Evolutionary conservation across 2,329 filamentous ascomycete genomes (phyloP).

Genomic region (Exophiala calicioides): DNA sequence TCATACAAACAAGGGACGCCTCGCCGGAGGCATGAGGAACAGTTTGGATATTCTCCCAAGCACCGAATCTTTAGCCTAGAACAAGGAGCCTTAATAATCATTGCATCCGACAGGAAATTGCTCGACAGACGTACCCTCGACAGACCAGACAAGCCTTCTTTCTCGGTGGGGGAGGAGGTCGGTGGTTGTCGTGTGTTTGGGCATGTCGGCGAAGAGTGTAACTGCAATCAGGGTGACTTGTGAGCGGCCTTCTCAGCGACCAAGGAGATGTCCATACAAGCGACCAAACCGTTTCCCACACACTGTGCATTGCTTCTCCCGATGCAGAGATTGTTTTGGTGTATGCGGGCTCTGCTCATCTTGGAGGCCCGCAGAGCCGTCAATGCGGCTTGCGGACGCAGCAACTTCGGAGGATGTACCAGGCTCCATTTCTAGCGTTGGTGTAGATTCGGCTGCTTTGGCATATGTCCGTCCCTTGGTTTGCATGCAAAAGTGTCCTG

Average conservation of each 20-base stretch:
- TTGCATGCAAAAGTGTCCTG: too few species aligned
- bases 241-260: constrained; percentile 4
- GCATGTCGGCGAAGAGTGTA: constrained; percentile 14
- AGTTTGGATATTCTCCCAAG: constrained; percentile 12
- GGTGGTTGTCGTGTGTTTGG: constrained; percentile 12
- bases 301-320: not conserved
- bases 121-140: constrained; percentile 1
- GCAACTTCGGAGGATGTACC: not conserved
- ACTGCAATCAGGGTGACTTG: constrained; percentile 10
- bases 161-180: constrained; percentile 6
- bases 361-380: not conserved
- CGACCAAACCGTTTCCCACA: not conserved
- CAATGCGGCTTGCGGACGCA: not conserved
- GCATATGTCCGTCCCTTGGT: too few species aligned
- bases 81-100: constrained; percentile 7
- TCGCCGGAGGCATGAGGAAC: constrained; percentile 14
- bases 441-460: too few species aligned
- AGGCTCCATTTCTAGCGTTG: not conserved
- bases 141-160: constrained; percentile 14
- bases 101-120: not conserved
- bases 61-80: constrained; percentile 14
- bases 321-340: not conserved
- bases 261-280: constrained; percentile 1
- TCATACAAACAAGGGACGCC: constrained; percentile 8
- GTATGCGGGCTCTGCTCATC: not conserved